These are phyloP conservation scores for Lachancea kluyveri DNA, from an alignment of 805 yeast genomes.

Conservation along the genomic window DNA sequence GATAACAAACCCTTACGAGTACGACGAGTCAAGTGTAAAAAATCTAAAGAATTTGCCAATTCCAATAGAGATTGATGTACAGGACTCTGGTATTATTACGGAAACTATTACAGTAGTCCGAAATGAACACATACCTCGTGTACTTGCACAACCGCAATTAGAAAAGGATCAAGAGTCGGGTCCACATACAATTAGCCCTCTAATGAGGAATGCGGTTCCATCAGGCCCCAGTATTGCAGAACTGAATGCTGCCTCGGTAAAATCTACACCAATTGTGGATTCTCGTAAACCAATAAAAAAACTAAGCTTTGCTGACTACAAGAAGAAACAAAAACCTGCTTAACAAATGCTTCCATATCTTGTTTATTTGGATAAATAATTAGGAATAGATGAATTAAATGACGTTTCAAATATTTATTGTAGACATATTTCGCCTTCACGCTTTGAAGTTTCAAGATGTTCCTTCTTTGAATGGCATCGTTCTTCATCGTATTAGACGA, in stretches of 20 bases:
- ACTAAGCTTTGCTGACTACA: conserved; percentile 33
- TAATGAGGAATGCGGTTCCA: not conserved
- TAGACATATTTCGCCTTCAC: too few species aligned
- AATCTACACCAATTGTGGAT: not conserved
- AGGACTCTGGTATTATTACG: not conserved
- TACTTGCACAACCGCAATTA: too few species aligned
- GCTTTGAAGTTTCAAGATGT: too few species aligned
- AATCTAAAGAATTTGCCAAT: conserved; percentile 21
- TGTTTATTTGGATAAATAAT: too few species aligned
- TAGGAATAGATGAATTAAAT: too few species aligned
- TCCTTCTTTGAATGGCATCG: too few species aligned
- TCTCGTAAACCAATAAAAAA: conserved; percentile 17
- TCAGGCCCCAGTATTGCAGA: not conserved
- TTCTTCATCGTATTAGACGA: too few species aligned
- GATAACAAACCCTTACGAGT: conserved; percentile 11
- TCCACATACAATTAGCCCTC: not conserved
- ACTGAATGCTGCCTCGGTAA: not conserved
- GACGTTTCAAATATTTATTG: too few species aligned
- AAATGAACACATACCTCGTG: not conserved
- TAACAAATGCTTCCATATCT: conserved; percentile 2
- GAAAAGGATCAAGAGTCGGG: not conserved
- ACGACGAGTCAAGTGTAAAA: conserved; percentile 20
- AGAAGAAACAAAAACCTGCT: conserved; percentile 23
- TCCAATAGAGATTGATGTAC: conserved; percentile 12
- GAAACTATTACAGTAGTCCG: not conserved